A percentile compares a stretch with the other conserved stretches of the same genome.
Evolutionary conservation across 371 early-diverging fungal species (phyloP).

Genomic region (Rhizopus stolonifer): DNA sequence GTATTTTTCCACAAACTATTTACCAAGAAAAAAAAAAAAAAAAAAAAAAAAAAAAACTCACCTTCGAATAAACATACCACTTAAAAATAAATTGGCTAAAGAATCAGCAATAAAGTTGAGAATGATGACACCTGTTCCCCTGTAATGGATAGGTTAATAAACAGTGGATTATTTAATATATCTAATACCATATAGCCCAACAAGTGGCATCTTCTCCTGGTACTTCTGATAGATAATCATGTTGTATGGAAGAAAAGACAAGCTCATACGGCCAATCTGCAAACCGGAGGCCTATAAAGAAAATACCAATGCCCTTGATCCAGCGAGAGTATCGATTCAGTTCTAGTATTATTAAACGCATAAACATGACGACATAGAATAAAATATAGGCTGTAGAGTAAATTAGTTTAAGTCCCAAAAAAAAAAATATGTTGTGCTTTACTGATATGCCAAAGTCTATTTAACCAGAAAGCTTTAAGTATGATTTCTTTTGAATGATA

Average conservation of each 20-base stretch:
- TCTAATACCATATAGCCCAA: conserved; percentile 44
- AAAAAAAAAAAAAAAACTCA: too few species aligned
- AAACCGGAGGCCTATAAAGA: conserved; percentile 37
- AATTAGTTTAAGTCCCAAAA: not conserved
- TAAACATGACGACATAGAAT: conserved; percentile 46
- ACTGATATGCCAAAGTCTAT: not conserved
- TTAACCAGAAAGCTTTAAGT: too few species aligned
- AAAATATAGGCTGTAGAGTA: conserved; percentile 24
- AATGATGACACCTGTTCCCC: conserved; percentile 46
- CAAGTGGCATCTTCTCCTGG: conserved; percentile 30
- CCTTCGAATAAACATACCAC: conserved; percentile 51
- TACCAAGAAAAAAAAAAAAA: too few species aligned
- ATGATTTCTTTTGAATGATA: too few species aligned
- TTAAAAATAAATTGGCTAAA: conserved; percentile 44
- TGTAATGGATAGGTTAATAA: conserved; percentile 6
- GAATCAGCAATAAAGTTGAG: conserved; percentile 45
- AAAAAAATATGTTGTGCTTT: not conserved
- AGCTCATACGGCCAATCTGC: conserved; percentile 53
- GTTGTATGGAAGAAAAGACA: conserved; percentile 23
- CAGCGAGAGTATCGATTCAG: conserved; percentile 31
- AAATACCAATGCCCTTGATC: conserved; percentile 39
- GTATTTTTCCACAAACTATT: too few species aligned
- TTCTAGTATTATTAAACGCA: conserved; percentile 43
- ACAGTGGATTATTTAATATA: not conserved
- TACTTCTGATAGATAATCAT: conserved; percentile 13